These are phyloP conservation scores for Nemania sp. DNA, from an alignment of 2,329 filamentous ascomycete species.

Conservation along the genomic window DNA sequence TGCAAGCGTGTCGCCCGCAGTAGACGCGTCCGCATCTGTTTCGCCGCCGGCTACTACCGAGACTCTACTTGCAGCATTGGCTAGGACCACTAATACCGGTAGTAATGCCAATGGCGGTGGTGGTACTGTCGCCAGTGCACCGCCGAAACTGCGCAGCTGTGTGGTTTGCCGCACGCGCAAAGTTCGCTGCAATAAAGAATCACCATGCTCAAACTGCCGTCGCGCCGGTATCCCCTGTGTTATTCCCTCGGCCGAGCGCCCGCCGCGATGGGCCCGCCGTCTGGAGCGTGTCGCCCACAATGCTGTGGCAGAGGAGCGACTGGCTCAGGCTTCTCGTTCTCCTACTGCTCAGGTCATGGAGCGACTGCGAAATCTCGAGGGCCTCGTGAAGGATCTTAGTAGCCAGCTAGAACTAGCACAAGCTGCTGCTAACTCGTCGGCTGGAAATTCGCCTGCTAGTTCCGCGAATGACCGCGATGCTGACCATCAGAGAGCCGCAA, in stretches of 20 bases:
- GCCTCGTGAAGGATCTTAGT: conserved; percentile 54
- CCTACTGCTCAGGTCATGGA: conserved; percentile 49
- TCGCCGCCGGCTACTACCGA: too few species aligned
- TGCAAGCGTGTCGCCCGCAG: too few species aligned
- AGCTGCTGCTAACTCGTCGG: conserved; percentile 31
- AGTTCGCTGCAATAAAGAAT: conserved; percentile 60
- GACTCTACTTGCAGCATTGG: too few species aligned
- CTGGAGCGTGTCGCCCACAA: conserved; percentile 46
- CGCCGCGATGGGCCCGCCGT: conserved; percentile 58
- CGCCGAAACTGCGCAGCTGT: conserved; percentile 32
- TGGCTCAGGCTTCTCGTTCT: conserved; percentile 34
- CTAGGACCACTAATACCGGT: background rate
- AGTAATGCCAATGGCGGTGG: background rate
- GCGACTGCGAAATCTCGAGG: conserved; percentile 53
- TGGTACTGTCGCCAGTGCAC: background rate
- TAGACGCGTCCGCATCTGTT: too few species aligned
- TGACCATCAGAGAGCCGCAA: conserved; percentile 10
- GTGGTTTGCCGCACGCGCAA: conserved; percentile 54
- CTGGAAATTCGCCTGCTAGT: conserved; percentile 36
- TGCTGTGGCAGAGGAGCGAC: conserved; percentile 43
- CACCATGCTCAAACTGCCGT: conserved; percentile 60
- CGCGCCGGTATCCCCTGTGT: conserved; percentile 56
- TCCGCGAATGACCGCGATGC: conserved; percentile 31
- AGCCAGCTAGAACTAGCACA: conserved; percentile 50
- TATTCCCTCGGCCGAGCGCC: conserved; percentile 52